Conservation (phyloP, 768 basidiomycete genomes). For the Leccinum uliginosum region DNA sequence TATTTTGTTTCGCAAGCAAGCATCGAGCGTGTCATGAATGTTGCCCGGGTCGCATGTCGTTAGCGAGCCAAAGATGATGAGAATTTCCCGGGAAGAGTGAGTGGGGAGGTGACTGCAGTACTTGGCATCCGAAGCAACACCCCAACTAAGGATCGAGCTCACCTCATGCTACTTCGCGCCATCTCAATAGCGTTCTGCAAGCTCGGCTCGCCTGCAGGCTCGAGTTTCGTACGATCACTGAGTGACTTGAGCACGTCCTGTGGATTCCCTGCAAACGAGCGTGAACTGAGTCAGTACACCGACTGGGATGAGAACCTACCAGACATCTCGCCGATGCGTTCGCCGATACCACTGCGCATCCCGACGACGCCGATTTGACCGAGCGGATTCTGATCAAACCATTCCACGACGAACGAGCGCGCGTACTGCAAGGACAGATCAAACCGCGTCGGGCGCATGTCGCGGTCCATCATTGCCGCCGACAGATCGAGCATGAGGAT, state of each 20-base stretch:
- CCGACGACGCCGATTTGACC: constrained; percentile 95
- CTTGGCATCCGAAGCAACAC: constrained; percentile 4
- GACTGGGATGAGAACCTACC: constrained; percentile 44
- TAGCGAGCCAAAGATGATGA: constrained; percentile 91
- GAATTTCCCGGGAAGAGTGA: constrained; percentile 92
- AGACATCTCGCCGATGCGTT: constrained; percentile 88
- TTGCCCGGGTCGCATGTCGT: constrained; percentile 98
- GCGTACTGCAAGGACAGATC: constrained; percentile 88
- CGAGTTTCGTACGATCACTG: constrained; percentile 80
- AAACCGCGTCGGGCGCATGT: constrained; percentile 93
- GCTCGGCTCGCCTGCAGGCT: constrained; percentile 90
- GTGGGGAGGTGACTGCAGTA: constrained; percentile 84
- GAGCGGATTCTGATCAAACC: constrained; percentile 99
- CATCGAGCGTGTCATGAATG: constrained; percentile 90
- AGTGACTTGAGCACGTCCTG: constrained; percentile 91
- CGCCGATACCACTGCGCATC: constrained; percentile 87
- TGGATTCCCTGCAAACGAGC: constrained; percentile 68
- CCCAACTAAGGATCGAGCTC: constrained; percentile 1
- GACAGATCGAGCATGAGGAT: constrained; percentile 92
- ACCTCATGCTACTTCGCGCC: constrained; percentile 93
- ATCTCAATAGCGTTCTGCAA: constrained; percentile 98
- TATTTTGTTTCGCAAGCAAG: constrained; percentile 76
- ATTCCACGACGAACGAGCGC: constrained; percentile 88
- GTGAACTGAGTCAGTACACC: constrained; percentile 1
- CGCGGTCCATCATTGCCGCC: constrained; percentile 88